phyloP scores from a whole-genome alignment of 495 filamentous ascomycete genomes.

The Extremus antarcticus region DNA sequence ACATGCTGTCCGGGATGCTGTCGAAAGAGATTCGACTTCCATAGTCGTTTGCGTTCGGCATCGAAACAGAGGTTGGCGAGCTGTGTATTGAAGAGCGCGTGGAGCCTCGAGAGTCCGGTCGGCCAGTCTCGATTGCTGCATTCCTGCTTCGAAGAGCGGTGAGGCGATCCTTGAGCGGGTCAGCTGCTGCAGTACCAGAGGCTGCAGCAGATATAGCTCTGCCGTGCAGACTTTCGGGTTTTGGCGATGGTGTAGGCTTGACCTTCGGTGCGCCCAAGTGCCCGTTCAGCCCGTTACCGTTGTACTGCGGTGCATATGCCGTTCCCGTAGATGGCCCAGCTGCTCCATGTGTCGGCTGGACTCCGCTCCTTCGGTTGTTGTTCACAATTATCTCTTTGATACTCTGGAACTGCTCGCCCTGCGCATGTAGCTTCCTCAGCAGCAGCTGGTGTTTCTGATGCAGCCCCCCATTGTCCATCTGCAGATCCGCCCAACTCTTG shows the following conservation, averaged over 20 bases:
- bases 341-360: constrained; percentile 25
- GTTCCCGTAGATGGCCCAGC: not conserved
- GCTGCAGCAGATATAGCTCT: constrained; percentile 30
- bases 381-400: constrained; percentile 59
- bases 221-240: constrained; percentile 51
- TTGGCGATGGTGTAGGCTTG: constrained; percentile 50
- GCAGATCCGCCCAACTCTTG: constrained; percentile 49
- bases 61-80: constrained; percentile 23
- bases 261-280: not conserved
- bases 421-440: constrained; percentile 22
- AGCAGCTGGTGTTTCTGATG: constrained; percentile 16
- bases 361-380: constrained; percentile 49
- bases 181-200: not conserved
- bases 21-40: constrained; percentile 27
- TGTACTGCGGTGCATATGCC: not conserved
- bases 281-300: not conserved
- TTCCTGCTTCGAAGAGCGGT: not conserved
- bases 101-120: constrained; percentile 35
- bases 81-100: constrained; percentile 16
- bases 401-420: constrained; percentile 39
- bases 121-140: constrained; percentile 29
- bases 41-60: constrained; percentile 31
- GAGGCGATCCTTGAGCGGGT: constrained; percentile 21
- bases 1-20: not conserved
- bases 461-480: constrained; percentile 25